These are phyloP conservation scores for Lojkania enalia DNA, from an alignment of 2,329 filamentous ascomycete species.

Conservation along the genomic window DNA sequence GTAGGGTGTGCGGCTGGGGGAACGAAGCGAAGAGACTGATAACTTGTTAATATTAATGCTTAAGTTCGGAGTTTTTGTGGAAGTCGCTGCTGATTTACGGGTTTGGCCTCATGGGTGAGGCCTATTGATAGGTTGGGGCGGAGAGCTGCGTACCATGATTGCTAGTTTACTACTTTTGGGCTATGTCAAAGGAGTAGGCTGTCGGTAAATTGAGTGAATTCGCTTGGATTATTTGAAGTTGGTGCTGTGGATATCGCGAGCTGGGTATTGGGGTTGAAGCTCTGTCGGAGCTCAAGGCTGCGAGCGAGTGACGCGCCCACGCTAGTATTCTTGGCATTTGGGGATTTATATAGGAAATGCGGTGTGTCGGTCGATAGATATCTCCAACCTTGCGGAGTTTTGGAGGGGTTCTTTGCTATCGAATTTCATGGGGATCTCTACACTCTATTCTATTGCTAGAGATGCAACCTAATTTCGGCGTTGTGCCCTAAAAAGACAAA, in stretches of 20 bases:
- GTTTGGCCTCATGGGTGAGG: not conserved
- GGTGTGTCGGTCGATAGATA: no score
- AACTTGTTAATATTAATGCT: not conserved
- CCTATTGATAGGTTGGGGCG: no score
- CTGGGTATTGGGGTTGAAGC: slow-evolving; percentile 18
- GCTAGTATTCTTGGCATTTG: slow-evolving; percentile 38
- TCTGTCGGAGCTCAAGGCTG: slow-evolving; percentile 33
- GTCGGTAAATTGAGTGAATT: not conserved
- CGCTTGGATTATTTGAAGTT: not conserved
- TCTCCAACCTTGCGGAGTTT: no score
- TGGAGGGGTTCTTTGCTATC: no score
- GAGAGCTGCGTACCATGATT: slow-evolving; percentile 5
- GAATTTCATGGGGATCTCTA: no score
- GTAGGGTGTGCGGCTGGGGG: slow-evolving; percentile 67
- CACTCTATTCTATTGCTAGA: not conserved
- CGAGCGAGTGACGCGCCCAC: slow-evolving; percentile 34
- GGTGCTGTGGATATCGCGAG: slow-evolving; percentile 4
- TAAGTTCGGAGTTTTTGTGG: not conserved
- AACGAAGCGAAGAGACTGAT: slow-evolving; percentile 84
- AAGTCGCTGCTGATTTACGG: not conserved
- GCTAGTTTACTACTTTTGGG: not conserved
- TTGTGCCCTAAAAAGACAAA: slow-evolving; percentile 15
- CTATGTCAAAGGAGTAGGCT: not conserved
- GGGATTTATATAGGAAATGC: no score
- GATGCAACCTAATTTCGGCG: not conserved